Conservation (phyloP, 257 asterid genomes). For the Pogostemon cablin region DNA sequence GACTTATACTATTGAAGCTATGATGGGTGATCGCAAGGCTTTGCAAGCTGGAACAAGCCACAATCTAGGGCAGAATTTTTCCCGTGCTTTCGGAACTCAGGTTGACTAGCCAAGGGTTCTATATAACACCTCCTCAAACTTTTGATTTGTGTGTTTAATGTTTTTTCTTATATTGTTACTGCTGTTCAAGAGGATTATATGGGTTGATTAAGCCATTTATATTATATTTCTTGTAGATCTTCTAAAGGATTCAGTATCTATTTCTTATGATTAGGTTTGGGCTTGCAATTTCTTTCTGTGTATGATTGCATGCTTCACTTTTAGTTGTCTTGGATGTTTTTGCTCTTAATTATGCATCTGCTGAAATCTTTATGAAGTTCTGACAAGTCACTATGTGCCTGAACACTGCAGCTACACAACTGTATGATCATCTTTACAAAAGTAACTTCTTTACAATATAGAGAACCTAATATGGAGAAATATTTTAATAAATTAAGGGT, state of each 20-base stretch:
- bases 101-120: conserved; percentile 39
- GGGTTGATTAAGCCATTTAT: not conserved
- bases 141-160: not conserved
- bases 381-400: conserved; percentile 15
- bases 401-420: conserved; percentile 16
- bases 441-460: conserved; percentile 13
- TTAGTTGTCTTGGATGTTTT: conserved; percentile 15
- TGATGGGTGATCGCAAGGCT: conserved; percentile 99
- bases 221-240: not conserved
- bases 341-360: conserved; percentile 1
- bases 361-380: conserved; percentile 5
- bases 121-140: conserved; percentile 23
- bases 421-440: not conserved
- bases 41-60: conserved; percentile 99
- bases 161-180: not conserved
- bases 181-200: not conserved
- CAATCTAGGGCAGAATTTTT: conserved; percentile 97
- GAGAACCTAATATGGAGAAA: conserved; percentile 1
- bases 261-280: conserved; percentile 1
- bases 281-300: conserved; percentile 12
- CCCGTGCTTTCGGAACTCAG: conserved; percentile 96
- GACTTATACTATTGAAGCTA: conserved; percentile 98
- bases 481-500: not conserved
- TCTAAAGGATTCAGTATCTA: not conserved
- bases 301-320: conserved; percentile 4